These are phyloP conservation scores for Arachis hypogaea DNA, from an alignment of 306 rosid species.

Conservation along the genomic window DNA sequence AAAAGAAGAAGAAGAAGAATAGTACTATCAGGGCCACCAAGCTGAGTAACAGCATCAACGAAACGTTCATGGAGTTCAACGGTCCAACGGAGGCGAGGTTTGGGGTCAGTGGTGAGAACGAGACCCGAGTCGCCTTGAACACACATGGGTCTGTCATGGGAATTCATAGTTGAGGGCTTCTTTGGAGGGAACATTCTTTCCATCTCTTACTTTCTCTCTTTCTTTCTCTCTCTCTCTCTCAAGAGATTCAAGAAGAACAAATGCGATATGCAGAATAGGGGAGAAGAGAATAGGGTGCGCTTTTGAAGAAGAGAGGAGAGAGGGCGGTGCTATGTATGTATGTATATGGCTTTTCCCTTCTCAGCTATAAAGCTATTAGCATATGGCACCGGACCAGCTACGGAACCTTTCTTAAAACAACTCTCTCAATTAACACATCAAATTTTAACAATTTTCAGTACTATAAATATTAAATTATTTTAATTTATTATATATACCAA, in stretches of 20 bases:
- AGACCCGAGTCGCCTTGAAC: constrained; percentile 98
- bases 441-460: no score
- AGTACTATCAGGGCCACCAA: constrained; percentile 98
- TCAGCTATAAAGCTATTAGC: constrained; percentile 40
- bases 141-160: constrained; percentile 96
- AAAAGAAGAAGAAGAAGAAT: neutral
- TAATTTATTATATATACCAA: no score
- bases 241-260: constrained; percentile 98
- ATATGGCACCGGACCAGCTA: constrained; percentile 48
- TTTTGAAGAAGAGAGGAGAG: constrained; percentile 61
- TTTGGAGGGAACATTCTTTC: constrained; percentile 95
- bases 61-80: constrained; percentile 98
- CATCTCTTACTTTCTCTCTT: constrained; percentile 53
- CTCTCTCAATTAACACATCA: no score
- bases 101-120: constrained; percentile 98
- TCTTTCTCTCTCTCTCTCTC: constrained; percentile 50
- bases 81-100: constrained; percentile 99
- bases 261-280: constrained; percentile 87
- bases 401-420: constrained; percentile 42
- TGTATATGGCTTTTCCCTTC: constrained; percentile 53
- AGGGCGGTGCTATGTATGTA: no score
- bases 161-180: constrained; percentile 97
- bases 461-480: no score
- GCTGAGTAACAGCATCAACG: constrained; percentile 98
- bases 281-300: constrained; percentile 86